phyloP scores from a whole-genome alignment of 495 filamentous ascomycete species.

The Aspergillus nidulans region DNA sequence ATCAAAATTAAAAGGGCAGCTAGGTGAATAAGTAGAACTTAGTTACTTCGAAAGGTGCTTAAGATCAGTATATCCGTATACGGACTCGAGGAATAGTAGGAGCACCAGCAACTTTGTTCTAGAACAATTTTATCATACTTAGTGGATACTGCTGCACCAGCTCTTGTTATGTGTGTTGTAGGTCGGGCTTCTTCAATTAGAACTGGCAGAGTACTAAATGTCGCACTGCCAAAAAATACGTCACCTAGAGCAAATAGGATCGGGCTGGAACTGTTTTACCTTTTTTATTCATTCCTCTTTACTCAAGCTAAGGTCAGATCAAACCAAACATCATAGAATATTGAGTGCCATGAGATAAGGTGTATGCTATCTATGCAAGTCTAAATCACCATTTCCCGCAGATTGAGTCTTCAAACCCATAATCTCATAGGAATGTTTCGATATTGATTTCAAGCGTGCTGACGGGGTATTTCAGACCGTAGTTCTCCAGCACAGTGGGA shows the following conservation, averaged over 20 bases:
- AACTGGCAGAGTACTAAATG: too few relatives aligned
- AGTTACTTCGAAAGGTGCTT: too few relatives aligned
- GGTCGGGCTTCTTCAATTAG: too few relatives aligned
- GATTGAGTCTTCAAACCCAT: constrained; percentile 4
- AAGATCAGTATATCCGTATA: too few relatives aligned
- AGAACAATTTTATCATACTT: neutral
- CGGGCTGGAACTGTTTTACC: too few relatives aligned
- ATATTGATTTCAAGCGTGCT: constrained; percentile 95
- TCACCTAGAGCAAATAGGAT: too few relatives aligned
- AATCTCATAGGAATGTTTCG: constrained; percentile 76
- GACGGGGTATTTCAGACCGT: constrained; percentile 88
- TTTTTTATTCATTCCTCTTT: constrained; percentile 9
- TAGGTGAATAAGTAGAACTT: too few relatives aligned
- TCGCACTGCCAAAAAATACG: too few relatives aligned
- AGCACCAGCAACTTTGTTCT: neutral
- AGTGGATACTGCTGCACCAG: too few relatives aligned
- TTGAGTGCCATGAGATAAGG: neutral
- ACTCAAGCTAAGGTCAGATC: too few relatives aligned
- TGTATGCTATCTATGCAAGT: constrained; percentile 9
- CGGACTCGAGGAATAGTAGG: neutral
- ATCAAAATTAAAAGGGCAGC: too few relatives aligned
- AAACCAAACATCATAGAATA: too few relatives aligned
- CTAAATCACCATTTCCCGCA: neutral
- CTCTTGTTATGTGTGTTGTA: neutral
- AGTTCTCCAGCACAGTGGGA: constrained; percentile 87